These are phyloP conservation scores for Malassezia sympodialis DNA, from an alignment of 1,284 basidiomycete genomes.

Conservation along the genomic window DNA sequence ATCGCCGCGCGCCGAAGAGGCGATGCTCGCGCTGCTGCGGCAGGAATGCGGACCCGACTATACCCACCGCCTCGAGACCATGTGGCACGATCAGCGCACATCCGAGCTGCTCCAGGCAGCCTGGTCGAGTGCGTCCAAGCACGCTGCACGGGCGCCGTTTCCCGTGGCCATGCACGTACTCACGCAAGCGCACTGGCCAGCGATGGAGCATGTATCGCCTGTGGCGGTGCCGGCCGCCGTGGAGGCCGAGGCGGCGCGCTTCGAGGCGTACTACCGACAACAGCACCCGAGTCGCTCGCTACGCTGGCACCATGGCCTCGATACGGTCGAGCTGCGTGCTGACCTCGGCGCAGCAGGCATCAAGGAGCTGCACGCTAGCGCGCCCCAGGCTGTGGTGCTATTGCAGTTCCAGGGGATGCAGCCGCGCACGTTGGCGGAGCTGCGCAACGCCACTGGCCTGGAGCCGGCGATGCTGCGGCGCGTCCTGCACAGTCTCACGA, in stretches of 20 bases:
- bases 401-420: conserved; percentile 73
- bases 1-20: conserved; percentile 79
- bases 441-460: conserved; percentile 56
- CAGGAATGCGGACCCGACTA: conserved; percentile 85
- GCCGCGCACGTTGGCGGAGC: conserved; percentile 58
- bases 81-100: conserved; percentile 74
- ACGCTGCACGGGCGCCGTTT: conserved; percentile 21
- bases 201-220: conserved; percentile 34
- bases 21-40: conserved; percentile 77
- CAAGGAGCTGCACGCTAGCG: conserved; percentile 81
- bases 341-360: conserved; percentile 53
- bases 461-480: conserved; percentile 58
- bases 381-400: conserved; percentile 77
- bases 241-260: conserved; percentile 19
- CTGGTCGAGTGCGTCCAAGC: conserved; percentile 40
- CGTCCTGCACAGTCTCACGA: conserved; percentile 81
- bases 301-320: conserved; percentile 45
- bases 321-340: conserved; percentile 32
- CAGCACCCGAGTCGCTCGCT: conserved; percentile 39
- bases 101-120: conserved; percentile 60
- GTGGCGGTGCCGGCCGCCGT: conserved; percentile 21
- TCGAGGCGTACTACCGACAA: conserved; percentile 35
- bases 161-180: conserved; percentile 54
- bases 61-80: conserved; percentile 67
- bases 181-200: conserved; percentile 56